Percentiles rank a stretch among this genome's conserved stretches.
Evolutionary conservation across 2,329 filamentous ascomycete species (phyloP).

Genomic region (Tolypocladium cylindrosporum): DNA sequence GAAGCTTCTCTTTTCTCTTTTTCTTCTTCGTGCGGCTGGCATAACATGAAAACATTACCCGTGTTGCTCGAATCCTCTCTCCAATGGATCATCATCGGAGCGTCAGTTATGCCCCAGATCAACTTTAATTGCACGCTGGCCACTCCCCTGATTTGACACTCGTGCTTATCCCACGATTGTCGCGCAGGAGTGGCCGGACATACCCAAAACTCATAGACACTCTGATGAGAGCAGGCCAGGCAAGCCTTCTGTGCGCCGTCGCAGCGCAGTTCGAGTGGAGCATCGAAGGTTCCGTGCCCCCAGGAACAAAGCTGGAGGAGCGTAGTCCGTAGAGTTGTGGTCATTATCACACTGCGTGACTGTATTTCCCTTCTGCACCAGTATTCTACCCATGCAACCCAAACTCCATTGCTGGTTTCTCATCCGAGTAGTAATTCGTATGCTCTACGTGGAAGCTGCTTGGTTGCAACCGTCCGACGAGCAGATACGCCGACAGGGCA

Average conservation of each 20-base stretch:
- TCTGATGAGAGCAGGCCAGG: neutral
- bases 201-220: constrained; percentile 8
- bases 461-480: neutral
- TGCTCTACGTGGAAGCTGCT: neutral
- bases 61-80: constrained; percentile 65
- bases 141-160: constrained; percentile 34
- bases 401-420: neutral
- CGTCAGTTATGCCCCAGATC: constrained; percentile 74
- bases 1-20: constrained; percentile 34
- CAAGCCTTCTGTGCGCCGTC: neutral
- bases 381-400: neutral
- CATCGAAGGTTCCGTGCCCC: neutral
- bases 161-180: constrained; percentile 16
- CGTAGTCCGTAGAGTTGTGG: neutral
- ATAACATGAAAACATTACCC: constrained; percentile 58
- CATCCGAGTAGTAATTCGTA: neutral
- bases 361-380: neutral
- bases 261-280: neutral
- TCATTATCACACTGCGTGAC: neutral
- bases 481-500: neutral
- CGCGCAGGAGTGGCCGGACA: constrained; percentile 34
- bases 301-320: neutral
- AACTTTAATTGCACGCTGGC: constrained; percentile 67
- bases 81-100: constrained; percentile 45
- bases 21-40: constrained; percentile 71